A percentile compares a stretch with the other conserved stretches of the same genome.
These are phyloP conservation scores for Eimeria acervulina DNA, from an alignment of 169 alveolate species.

Conservation along the genomic window DNA sequence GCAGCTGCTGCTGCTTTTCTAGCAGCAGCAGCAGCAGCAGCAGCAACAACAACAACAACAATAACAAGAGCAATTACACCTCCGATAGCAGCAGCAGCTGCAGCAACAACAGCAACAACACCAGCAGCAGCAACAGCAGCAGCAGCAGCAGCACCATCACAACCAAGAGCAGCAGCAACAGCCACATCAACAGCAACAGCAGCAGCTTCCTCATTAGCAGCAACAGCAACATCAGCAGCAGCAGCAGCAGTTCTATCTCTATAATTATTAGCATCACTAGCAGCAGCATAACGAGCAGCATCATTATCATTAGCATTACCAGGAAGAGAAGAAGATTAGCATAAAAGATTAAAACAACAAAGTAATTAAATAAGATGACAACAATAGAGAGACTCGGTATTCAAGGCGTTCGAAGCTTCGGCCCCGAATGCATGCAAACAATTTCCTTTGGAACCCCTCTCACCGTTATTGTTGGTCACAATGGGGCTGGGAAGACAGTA, in stretches of 20 bases:
- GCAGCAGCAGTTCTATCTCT: neutral
- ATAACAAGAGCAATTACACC: no score
- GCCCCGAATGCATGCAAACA: slow-evolving; percentile 95
- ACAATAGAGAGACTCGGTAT: slow-evolving; percentile 96
- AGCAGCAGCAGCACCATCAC: neutral
- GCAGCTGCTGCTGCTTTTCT: neutral
- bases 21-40: slow-evolving; percentile 6
- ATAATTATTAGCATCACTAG: no score
- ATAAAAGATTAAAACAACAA: no score
- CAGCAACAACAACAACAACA: neutral
- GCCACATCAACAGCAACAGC: neutral
- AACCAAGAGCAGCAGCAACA: neutral
- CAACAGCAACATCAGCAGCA: neutral
- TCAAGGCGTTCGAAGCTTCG: slow-evolving; percentile 97
- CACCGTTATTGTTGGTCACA: slow-evolving; percentile 98
- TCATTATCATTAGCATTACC: no score
- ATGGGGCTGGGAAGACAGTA: slow-evolving; percentile 99
- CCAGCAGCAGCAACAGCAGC: slow-evolving; percentile 22
- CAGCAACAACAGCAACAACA: neutral
- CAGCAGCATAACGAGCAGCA: no score
- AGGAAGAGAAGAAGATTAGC: no score
- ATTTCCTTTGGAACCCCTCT: slow-evolving; percentile 97
- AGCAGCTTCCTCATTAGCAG: slow-evolving; percentile 3
- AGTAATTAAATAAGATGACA: slow-evolving; percentile 80
- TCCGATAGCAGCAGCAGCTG: neutral